Evolutionary conservation across 73 alveolate species (phyloP), one percentile per base, ranked within the genome.

Genomic region (Paramecium tetraurelia): DNA sequence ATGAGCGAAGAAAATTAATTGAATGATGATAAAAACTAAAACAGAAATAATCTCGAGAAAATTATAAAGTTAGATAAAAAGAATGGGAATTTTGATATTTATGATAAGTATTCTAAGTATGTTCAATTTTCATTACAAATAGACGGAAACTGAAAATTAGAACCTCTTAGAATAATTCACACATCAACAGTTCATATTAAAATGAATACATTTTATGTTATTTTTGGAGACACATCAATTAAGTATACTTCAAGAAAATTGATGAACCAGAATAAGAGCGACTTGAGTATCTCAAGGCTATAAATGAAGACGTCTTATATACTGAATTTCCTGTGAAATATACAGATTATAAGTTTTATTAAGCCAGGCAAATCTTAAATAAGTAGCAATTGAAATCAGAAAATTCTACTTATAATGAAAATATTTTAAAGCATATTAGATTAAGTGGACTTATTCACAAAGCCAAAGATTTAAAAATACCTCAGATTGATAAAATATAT

Each of bases 21-120:
- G 59, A 72, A 72, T 40, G 86, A 29, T 20, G 86, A 72, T 33
- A 72, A 72, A 68, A 36, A 72, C 86, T 72, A n/a, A 72, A 80
- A 80, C 90, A 80, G 48, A 80, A 80, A 80, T 41, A 80, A 80
- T 48, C 72, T 80, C 14, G 90, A 80, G 90, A 80, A 80, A 46
- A 80, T 80, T n/a, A 80, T 80, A 12, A 80, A 80, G 75, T 48
- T 80, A 44, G 90, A 80, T 63, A 80, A 80, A 80, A 80, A 80
- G 90, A 80, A 80, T 80, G 90, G 90, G 43, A 80, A 80, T 46
- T 80, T 80, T 44, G 90, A 80, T 46, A 80, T 80, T 80, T 80
- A 80, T 48, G 90, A 80, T 80, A 80, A 80, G 46, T 80, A 80
- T 80, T 41, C 90, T 1, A 80, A 46, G 90, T 80, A 80, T 38